A percentile compares a stretch with the other conserved stretches of the same genome.
phyloP scores from a whole-genome alignment of 305 asterid genomes.

The Solanum hybrid region DNA sequence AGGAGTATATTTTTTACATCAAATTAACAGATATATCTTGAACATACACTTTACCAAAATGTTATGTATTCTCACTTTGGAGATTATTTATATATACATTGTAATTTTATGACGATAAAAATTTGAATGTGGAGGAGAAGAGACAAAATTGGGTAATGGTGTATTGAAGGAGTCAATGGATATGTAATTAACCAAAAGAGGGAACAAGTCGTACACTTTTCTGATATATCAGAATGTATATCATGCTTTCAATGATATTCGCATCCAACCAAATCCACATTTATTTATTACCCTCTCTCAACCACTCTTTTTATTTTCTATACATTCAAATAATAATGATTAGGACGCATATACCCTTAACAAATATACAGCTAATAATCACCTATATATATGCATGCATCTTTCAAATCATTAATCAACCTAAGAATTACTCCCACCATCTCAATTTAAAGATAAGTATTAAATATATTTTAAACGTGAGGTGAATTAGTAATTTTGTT shows the following conservation, averaged over 20 bases:
- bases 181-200: constrained; percentile 4
- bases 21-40: not conserved
- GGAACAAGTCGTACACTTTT: constrained; percentile 1
- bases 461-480: no score
- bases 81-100: not conserved
- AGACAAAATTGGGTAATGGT: not conserved
- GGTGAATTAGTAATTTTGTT: no score
- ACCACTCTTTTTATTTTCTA: not conserved
- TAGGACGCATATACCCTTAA: not conserved
- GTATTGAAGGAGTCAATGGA: not conserved
- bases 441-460: not conserved
- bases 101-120: not conserved
- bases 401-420: not conserved
- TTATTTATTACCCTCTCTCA: not conserved
- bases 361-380: not conserved
- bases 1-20: not conserved
- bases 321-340: not conserved
- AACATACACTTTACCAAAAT: not conserved
- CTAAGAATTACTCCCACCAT: not conserved
- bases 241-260: constrained; percentile 7
- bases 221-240: constrained; percentile 5
- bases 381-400: not conserved
- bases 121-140: not conserved
- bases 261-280: constrained; percentile 1
- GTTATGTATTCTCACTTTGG: not conserved